Conservation (phyloP, 495 filamentous ascomycete species). For the Astrocystis sublimbata region DNA sequence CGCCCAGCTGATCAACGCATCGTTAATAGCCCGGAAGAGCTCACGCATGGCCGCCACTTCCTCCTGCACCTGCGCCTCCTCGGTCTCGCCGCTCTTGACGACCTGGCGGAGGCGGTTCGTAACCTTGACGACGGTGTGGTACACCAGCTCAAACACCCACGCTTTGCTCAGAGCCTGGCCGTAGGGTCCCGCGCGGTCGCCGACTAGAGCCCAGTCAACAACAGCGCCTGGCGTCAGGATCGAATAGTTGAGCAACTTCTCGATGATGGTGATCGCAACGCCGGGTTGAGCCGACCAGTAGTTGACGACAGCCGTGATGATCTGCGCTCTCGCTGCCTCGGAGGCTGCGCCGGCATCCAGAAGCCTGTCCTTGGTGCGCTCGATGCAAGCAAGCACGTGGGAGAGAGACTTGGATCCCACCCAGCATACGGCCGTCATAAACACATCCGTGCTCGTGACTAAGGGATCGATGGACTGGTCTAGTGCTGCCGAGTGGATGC, state of each 20-base stretch:
- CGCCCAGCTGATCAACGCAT: slow-evolving; percentile 73
- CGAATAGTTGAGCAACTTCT: slow-evolving; percentile 97
- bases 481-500: slow-evolving; percentile 74
- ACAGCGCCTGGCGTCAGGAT: slow-evolving; percentile 83
- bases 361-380: slow-evolving; percentile 91
- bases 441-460: slow-evolving; percentile 84
- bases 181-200: slow-evolving; percentile 49
- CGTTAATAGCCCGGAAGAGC: slow-evolving; percentile 79
- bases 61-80: slow-evolving; percentile 22
- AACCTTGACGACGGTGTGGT: slow-evolving; percentile 86
- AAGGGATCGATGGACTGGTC: slow-evolving; percentile 71
- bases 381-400: slow-evolving; percentile 92
- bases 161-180: slow-evolving; percentile 69
- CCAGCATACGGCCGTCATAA: slow-evolving; percentile 87
- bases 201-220: slow-evolving; percentile 80
- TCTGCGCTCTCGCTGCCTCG: slow-evolving; percentile 74
- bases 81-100: slow-evolving; percentile 46
- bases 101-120: slow-evolving; percentile 87
- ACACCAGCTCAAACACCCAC: slow-evolving; percentile 86
- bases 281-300: slow-evolving; percentile 95
- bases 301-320: slow-evolving; percentile 83
- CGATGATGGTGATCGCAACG: slow-evolving; percentile 87
- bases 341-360: slow-evolving; percentile 73
- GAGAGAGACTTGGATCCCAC: slow-evolving; percentile 94
- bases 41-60: slow-evolving; percentile 64